Percentiles rank a stretch among this genome's conserved stretches.
These are phyloP conservation scores for Mycena albidolilacea DNA, from an alignment of 768 basidiomycete genomes.

Conservation along the genomic window DNA sequence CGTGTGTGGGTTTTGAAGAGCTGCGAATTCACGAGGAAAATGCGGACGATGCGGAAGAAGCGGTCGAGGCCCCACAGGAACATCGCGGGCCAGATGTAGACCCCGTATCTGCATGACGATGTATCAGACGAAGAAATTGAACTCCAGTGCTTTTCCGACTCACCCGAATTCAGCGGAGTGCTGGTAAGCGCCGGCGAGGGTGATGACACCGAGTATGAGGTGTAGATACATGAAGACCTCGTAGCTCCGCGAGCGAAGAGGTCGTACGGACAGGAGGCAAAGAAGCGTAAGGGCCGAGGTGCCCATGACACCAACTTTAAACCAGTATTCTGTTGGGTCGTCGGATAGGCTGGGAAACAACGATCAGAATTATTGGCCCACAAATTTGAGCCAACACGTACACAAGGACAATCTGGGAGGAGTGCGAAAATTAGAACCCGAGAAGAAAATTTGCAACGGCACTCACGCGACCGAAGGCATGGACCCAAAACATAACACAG, in stretches of 20 bases:
- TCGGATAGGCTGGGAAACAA: not conserved
- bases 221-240: constrained; percentile 60
- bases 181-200: constrained; percentile 48
- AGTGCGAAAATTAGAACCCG: not conserved
- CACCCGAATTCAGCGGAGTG: constrained; percentile 40
- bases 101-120: constrained; percentile 33
- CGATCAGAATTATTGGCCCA: not conserved
- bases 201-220: constrained; percentile 49
- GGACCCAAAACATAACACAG: constrained; percentile 56
- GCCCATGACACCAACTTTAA: constrained; percentile 39
- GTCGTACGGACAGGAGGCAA: constrained; percentile 53
- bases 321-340: constrained; percentile 24
- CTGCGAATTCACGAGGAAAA: constrained; percentile 48
- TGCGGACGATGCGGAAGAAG: constrained; percentile 52
- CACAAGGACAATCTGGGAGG: not conserved
- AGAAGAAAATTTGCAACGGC: no score
- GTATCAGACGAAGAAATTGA: not conserved
- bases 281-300: constrained; percentile 50
- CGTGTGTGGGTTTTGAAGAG: constrained; percentile 50
- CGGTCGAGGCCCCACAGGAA: constrained; percentile 61
- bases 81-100: constrained; percentile 56
- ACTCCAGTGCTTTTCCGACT: not conserved
- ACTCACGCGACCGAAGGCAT: constrained; percentile 49
- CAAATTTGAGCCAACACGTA: not conserved
- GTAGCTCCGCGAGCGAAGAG: constrained; percentile 51